These are phyloP conservation scores for Castanea sativa DNA, from an alignment of 306 rosid species.

Conservation along the genomic window DNA sequence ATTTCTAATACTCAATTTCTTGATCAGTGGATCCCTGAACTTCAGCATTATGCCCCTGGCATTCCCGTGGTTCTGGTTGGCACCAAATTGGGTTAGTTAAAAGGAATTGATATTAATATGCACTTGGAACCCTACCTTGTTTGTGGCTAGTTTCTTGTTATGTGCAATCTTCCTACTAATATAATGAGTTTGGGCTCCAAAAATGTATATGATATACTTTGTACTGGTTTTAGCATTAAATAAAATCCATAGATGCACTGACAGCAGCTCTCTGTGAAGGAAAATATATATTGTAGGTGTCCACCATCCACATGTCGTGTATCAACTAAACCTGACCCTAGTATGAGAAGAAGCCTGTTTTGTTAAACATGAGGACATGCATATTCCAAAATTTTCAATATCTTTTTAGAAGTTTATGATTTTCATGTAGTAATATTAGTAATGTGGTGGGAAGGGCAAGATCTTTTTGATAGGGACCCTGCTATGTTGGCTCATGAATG, in stretches of 20 bases:
- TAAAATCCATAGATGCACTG: background rate
- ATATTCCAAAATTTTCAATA: background rate
- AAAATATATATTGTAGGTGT: background rate
- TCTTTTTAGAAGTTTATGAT: background rate
- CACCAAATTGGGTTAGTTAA: conserved; percentile 71
- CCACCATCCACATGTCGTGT: too few species aligned
- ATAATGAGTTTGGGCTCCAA: conserved; percentile 2
- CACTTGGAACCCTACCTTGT: background rate
- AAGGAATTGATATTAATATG: conserved; percentile 11
- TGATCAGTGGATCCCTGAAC: conserved; percentile 89
- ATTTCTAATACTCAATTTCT: conserved; percentile 10
- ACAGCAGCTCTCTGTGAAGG: background rate
- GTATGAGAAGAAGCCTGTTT: background rate
- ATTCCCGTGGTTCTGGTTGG: conserved; percentile 77
- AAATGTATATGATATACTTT: background rate
- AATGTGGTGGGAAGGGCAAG: background rate
- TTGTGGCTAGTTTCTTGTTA: background rate
- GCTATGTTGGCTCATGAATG: background rate
- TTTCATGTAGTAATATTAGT: background rate
- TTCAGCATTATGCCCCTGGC: conserved; percentile 86
- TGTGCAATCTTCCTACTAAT: background rate
- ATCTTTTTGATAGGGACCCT: background rate
- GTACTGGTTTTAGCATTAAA: background rate
- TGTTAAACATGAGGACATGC: background rate
- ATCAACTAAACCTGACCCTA: background rate